Conservation (phyloP, 2,329 filamentous ascomycete genomes). For the Phialophora macrospora region DNA sequence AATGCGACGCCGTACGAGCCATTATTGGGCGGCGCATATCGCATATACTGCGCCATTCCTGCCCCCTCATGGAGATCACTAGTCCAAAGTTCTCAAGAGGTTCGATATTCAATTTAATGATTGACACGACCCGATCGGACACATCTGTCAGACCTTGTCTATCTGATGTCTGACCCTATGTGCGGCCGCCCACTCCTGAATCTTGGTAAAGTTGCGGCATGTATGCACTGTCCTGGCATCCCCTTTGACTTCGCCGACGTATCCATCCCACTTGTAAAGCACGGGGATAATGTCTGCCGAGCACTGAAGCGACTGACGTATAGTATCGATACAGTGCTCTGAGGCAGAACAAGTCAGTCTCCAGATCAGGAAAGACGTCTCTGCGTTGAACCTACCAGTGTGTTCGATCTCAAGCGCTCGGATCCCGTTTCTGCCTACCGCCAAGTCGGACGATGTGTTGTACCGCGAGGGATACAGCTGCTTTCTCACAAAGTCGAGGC, state of each 20-base stretch:
- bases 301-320: slow-evolving; percentile 9
- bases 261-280: slow-evolving; percentile 13
- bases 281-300: slow-evolving; percentile 6
- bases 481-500: slow-evolving; percentile 8
- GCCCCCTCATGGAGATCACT: background rate
- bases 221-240: slow-evolving; percentile 11
- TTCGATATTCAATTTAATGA: background rate
- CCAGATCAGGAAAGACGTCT: background rate
- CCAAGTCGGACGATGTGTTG: slow-evolving; percentile 4
- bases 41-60: background rate
- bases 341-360: background rate
- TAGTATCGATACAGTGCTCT: slow-evolving; percentile 9
- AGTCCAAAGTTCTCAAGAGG: background rate
- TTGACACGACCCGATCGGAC: background rate
- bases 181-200: slow-evolving; percentile 9
- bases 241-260: slow-evolving; percentile 4
- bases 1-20: background rate
- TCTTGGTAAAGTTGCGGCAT: slow-evolving; percentile 13
- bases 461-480: slow-evolving; percentile 4
- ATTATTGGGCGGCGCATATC: background rate
- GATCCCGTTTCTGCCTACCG: background rate
- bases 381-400: slow-evolving; percentile 1
- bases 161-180: background rate
- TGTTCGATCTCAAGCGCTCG: slow-evolving; percentile 7
- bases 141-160: background rate